Percentiles rank a stretch among this genome's conserved stretches.
These are phyloP conservation scores for Huntiella decipiens DNA, from an alignment of 2,329 filamentous ascomycete genomes.

Conservation along the genomic window DNA sequence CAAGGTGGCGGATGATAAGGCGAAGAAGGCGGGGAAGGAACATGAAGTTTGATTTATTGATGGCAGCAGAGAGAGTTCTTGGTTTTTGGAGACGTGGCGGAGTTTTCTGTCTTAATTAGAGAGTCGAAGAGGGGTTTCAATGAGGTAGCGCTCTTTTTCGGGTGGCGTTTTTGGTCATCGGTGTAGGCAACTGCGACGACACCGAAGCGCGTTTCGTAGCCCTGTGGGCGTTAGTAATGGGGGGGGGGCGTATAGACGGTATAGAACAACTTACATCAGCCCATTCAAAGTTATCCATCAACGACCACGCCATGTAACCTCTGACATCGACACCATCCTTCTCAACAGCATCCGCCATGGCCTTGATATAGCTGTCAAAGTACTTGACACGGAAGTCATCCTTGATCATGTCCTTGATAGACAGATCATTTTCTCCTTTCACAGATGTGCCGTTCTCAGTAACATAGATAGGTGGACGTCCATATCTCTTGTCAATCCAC, in stretches of 20 bases:
- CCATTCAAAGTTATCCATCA: conserved; percentile 86
- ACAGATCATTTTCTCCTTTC: conserved; percentile 63
- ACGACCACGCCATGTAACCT: conserved; percentile 71
- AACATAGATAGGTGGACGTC: conserved; percentile 60
- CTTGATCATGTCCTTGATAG: conserved; percentile 49
- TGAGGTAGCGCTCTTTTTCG: conserved; percentile 66
- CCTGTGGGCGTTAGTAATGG: conserved; percentile 18
- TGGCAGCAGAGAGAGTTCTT: conserved; percentile 1
- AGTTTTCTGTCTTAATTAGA: conserved; percentile 40
- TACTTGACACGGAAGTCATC: conserved; percentile 71
- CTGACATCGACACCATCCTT: conserved; percentile 60
- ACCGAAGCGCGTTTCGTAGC: conserved; percentile 66
- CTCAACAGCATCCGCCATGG: conserved; percentile 52
- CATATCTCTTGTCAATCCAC: conserved; percentile 63
- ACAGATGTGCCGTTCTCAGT: conserved; percentile 79
- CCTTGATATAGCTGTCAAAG: conserved; percentile 57
- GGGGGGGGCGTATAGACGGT: conserved; percentile 4
- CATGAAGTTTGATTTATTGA: conserved; percentile 16
- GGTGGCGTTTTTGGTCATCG: conserved; percentile 57
- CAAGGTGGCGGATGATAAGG: conserved; percentile 28
- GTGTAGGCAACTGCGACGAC: conserved; percentile 70
- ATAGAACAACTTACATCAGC: conserved; percentile 53
- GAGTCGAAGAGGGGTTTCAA: conserved; percentile 53
- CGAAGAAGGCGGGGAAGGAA: conserved; percentile 20
- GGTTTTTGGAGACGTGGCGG: not conserved